Evolutionary conservation across 2,329 filamentous ascomycete species (phyloP).

Genomic region (Microdochium nivale): DNA sequence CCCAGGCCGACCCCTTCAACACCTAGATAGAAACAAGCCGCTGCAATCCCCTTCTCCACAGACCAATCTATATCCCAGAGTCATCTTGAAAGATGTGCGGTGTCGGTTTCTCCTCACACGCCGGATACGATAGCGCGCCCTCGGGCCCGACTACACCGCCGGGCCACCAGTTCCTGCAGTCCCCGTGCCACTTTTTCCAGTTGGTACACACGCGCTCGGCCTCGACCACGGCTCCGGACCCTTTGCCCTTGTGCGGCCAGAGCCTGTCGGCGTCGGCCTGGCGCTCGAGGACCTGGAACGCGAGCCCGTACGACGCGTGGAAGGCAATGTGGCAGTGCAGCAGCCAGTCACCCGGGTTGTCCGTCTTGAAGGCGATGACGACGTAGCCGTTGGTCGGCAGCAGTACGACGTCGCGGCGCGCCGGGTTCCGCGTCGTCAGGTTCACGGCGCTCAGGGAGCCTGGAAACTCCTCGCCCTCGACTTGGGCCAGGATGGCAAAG

Average conservation of each 20-base stretch:
- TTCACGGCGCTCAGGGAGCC: conserved; percentile 13
- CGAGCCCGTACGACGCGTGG: conserved; percentile 39
- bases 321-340: conserved; percentile 40
- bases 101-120: conserved; percentile 1
- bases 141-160: neutral
- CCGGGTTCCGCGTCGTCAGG: conserved; percentile 30
- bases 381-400: conserved; percentile 33
- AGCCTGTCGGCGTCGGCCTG: conserved; percentile 3
- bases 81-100: conserved; percentile 1
- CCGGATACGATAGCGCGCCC: neutral
- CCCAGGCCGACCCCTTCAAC: no score
- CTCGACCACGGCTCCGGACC: conserved; percentile 1
- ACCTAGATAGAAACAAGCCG: no score
- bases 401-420: conserved; percentile 35
- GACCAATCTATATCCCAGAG: conserved; percentile 29
- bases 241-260: neutral
- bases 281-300: conserved; percentile 41
- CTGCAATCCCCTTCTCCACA: no score
- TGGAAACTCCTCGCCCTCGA: conserved; percentile 5
- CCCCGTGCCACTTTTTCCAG: conserved; percentile 3
- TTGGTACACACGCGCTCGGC: conserved; percentile 2
- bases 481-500: conserved; percentile 20
- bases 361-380: conserved; percentile 35
- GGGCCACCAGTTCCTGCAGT: conserved; percentile 6
- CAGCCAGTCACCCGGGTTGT: conserved; percentile 41